phyloP scores from a whole-genome alignment of 75 land plant species.

The Isoetes taiwanensis region DNA sequence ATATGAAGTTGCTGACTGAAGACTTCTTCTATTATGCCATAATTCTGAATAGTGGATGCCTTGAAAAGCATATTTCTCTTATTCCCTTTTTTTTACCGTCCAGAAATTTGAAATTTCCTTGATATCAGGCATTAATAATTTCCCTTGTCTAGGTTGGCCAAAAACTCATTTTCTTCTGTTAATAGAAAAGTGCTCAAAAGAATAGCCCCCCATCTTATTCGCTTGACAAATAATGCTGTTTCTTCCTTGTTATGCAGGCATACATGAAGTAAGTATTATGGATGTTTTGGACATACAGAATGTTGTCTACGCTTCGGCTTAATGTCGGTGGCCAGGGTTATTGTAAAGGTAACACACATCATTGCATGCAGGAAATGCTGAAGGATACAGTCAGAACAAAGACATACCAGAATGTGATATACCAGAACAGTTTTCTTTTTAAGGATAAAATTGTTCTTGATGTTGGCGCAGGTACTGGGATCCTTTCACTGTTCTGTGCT shows the following conservation, averaged over 20 bases:
- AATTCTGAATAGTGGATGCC: no score
- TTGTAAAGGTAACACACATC: neutral
- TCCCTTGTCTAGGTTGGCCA: no score
- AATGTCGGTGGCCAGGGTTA: neutral
- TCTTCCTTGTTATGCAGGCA: slow-evolving; percentile 10
- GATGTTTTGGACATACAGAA: neutral
- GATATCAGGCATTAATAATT: no score
- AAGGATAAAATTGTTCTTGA: slow-evolving; percentile 90
- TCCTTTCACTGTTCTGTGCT: slow-evolving; percentile 90
- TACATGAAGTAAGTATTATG: slow-evolving; percentile 14
- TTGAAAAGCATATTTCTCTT: no score
- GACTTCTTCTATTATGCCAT: no score
- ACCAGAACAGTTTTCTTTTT: slow-evolving; percentile 79
- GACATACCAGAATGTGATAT: slow-evolving; percentile 89
- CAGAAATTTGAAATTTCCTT: no score
- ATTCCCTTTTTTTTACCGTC: no score
- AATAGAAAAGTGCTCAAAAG: no score
- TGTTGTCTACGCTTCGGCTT: neutral
- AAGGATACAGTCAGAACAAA: slow-evolving; percentile 91
- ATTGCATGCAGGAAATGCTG: slow-evolving; percentile 80
- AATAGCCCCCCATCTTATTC: no score
- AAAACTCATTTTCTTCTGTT: no score
- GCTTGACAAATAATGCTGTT: neutral
- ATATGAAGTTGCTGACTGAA: no score
- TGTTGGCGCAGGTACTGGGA: slow-evolving; percentile 98